phyloP scores from a whole-genome alignment of 306 rosid species.

The Potentilla sterilis region DNA sequence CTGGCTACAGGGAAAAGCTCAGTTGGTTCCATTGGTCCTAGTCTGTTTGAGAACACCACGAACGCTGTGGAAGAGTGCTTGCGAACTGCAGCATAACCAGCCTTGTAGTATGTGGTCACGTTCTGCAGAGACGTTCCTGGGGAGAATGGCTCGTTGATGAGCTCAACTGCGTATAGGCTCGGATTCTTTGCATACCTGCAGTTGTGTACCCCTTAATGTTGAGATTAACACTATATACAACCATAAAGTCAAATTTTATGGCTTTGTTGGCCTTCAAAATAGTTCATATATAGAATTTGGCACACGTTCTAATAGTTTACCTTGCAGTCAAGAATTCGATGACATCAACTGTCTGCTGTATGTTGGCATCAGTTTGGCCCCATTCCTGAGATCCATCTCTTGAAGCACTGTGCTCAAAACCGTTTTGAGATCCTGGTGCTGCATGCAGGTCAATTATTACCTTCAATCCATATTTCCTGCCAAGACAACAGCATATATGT shows the following conservation, averaged over 20 bases:
- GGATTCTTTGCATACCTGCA: conserved; percentile 51
- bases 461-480: conserved; percentile 65
- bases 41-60: conserved; percentile 57
- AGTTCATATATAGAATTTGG: not conserved
- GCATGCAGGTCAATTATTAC: conserved; percentile 81
- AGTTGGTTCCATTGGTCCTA: conserved; percentile 38
- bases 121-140: conserved; percentile 51
- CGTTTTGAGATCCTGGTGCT: conserved; percentile 77
- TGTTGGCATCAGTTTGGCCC: conserved; percentile 60
- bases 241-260: not conserved
- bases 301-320: conserved; percentile 22
- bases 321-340: conserved; percentile 69
- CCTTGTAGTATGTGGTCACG: conserved; percentile 56
- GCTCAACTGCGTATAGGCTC: conserved; percentile 66
- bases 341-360: conserved; percentile 57
- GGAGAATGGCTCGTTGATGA: conserved; percentile 66
- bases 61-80: conserved; percentile 45
- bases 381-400: conserved; percentile 74
- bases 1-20: conserved; percentile 60
- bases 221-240: not conserved
- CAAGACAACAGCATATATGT: not conserved
- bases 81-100: conserved; percentile 57
- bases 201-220: not conserved
- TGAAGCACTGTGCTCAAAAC: conserved; percentile 54
- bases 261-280: not conserved